Evolutionary conservation across 2,329 filamentous ascomycete genomes (phyloP).

Genomic region (Epichloe brachyelytri): DNA sequence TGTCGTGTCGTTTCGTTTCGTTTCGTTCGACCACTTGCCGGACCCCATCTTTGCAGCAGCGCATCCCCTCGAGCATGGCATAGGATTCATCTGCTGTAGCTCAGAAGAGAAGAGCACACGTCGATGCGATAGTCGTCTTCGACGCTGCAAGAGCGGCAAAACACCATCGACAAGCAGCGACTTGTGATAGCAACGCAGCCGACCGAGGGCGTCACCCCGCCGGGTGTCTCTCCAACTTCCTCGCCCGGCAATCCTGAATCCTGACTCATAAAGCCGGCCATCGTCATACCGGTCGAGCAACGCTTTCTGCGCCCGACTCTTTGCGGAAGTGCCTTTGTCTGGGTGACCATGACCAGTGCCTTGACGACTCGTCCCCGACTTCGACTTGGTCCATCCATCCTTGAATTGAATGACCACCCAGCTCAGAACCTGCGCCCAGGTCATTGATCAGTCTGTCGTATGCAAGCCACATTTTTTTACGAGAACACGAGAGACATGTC

Average conservation of each 20-base stretch:
- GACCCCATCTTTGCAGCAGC: not conserved
- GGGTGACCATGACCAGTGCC: slow-evolving; percentile 6
- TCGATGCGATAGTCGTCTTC: not conserved
- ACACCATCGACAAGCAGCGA: not conserved
- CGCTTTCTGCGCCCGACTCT: not conserved
- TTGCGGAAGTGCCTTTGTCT: not conserved
- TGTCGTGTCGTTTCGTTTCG: not conserved
- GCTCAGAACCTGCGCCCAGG: not conserved
- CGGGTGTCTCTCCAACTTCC: not conserved
- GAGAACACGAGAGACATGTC: slow-evolving; percentile 1
- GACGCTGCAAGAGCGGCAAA: not conserved
- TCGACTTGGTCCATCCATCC: not conserved
- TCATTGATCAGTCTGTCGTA: not conserved
- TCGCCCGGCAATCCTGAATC: not conserved
- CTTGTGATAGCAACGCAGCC: not conserved
- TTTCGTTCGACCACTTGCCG: not conserved
- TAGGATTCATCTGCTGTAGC: not conserved
- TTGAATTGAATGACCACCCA: not conserved
- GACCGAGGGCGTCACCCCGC: not conserved
- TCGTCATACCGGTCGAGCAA: not conserved
- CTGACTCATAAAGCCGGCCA: not conserved
- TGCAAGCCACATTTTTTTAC: not conserved
- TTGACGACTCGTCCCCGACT: not conserved
- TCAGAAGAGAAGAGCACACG: not conserved
- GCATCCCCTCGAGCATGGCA: not conserved